Conservation (phyloP, 805 yeast species). For the Ogataea polymorpha region DNA sequence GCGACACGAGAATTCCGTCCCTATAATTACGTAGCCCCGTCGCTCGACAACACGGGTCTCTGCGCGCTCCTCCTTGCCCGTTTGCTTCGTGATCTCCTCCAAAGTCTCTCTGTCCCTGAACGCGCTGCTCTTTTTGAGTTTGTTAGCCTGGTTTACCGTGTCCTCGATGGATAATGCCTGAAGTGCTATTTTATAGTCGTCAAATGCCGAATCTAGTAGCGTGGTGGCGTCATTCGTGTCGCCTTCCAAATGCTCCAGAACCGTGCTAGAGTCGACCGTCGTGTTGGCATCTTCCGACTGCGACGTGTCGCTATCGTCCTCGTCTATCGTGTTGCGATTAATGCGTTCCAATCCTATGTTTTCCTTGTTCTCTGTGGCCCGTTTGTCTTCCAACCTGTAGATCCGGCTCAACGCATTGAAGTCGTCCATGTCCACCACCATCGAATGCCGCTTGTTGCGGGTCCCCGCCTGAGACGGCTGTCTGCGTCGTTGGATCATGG, state of each 20-base stretch:
- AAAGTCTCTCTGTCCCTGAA: constrained; percentile 14
- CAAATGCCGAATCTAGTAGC: constrained; percentile 23
- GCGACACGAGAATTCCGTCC: constrained; percentile 12
- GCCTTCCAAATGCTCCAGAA: constrained; percentile 14
- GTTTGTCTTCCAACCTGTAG: constrained; percentile 3
- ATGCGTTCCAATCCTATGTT: constrained; percentile 1
- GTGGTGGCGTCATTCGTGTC: constrained; percentile 20
- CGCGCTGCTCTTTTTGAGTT: constrained; percentile 13
- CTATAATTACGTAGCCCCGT: constrained; percentile 8
- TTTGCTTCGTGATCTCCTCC: constrained; percentile 9
- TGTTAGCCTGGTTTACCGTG: constrained; percentile 1
- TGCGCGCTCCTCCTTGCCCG: not conserved
- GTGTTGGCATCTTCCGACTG: constrained; percentile 11
- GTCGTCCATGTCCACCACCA: constrained; percentile 14
- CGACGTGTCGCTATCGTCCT: constrained; percentile 4
- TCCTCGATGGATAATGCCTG: constrained; percentile 14
- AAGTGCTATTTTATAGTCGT: constrained; percentile 23
- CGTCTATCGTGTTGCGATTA: constrained; percentile 3
- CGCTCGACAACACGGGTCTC: constrained; percentile 2
- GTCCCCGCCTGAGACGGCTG: constrained; percentile 1
- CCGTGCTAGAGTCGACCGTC: constrained; percentile 19
- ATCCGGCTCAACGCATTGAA: constrained; percentile 4
- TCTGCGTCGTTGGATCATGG: not conserved
- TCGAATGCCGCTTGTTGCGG: constrained; percentile 13
- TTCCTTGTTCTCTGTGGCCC: constrained; percentile 6